A percentile compares a stretch with the other conserved stretches of the same genome.
These are phyloP conservation scores for Saprolegnia parasitica DNA, from an alignment of 352 stramenopile species.

Conservation along the genomic window DNA sequence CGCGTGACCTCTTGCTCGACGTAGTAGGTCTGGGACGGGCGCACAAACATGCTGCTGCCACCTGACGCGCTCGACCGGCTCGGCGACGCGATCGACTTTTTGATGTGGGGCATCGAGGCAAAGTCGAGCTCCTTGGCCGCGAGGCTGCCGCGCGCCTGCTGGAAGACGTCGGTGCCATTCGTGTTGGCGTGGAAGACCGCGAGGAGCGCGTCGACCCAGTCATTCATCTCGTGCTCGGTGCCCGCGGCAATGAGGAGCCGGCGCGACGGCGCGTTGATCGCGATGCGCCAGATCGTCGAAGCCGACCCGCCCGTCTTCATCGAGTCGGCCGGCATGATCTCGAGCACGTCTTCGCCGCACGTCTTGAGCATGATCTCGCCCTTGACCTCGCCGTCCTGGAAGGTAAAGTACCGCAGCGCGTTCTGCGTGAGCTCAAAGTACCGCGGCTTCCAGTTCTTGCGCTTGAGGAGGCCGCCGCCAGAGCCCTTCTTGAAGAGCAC, in stretches of 20 bases:
- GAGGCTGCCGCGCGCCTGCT: background rate
- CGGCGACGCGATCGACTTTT: background rate
- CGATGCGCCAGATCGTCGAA: constrained; percentile 49
- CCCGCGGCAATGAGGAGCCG: constrained; percentile 37
- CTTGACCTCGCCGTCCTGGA: constrained; percentile 35
- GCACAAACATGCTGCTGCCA: background rate
- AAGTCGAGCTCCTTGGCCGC: background rate
- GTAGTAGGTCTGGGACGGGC: background rate
- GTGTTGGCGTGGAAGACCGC: constrained; percentile 35
- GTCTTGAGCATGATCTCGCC: constrained; percentile 37
- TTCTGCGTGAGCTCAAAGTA: constrained; percentile 44
- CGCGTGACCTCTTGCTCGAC: background rate
- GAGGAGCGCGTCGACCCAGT: constrained; percentile 40
- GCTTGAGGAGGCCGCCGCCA: constrained; percentile 39
- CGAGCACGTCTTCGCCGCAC: constrained; percentile 36
- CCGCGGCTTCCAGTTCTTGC: constrained; percentile 50
- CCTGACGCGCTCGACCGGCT: background rate
- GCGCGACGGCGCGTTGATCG: constrained; percentile 36
- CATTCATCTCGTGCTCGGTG: constrained; percentile 47
- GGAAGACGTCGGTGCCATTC: background rate
- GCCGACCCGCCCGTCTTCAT: constrained; percentile 44
- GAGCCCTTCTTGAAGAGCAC: constrained; percentile 53
- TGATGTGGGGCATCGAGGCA: background rate
- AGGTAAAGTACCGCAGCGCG: constrained; percentile 38
- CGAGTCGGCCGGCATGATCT: constrained; percentile 39